phyloP scores from a whole-genome alignment of 768 basidiomycete genomes.

The Termitomyces bulborhizus region DNA sequence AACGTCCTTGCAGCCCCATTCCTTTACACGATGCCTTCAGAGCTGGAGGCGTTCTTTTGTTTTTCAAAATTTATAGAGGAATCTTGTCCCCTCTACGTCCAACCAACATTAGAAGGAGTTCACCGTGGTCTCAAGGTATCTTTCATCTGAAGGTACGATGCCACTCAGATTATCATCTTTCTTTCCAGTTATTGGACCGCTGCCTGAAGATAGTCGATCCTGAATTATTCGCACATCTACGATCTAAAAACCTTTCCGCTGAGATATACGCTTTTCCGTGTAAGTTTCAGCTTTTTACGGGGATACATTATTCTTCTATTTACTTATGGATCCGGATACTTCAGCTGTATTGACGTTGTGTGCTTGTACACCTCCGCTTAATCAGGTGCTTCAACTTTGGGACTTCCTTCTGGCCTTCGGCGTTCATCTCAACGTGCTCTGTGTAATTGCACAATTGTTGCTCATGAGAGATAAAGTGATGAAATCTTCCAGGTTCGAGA shows the following conservation, averaged over 20 bases:
- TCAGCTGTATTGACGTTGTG: conserved; percentile 90
- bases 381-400: conserved; percentile 93
- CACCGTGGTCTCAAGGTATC: conserved; percentile 87
- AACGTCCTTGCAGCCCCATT: conserved; percentile 98
- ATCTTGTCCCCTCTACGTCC: conserved; percentile 93
- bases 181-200: conserved; percentile 75
- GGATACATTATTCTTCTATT: neutral
- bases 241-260: conserved; percentile 88
- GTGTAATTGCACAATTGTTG: conserved; percentile 92
- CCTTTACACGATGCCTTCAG: conserved; percentile 94
- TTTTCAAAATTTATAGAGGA: conserved; percentile 96
- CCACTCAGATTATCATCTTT: neutral
- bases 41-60: conserved; percentile 97
- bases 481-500: conserved; percentile 69
- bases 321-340: neutral
- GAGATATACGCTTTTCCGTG: conserved; percentile 98
- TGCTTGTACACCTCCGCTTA: conserved; percentile 93
- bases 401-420: conserved; percentile 97
- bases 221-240: conserved; percentile 73
- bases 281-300: conserved; percentile 30
- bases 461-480: conserved; percentile 90
- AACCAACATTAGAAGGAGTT: conserved; percentile 93
- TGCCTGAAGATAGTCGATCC: conserved; percentile 91
- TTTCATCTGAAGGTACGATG: neutral
- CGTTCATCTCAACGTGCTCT: conserved; percentile 92